phyloP scores from a whole-genome alignment of 2,329 filamentous ascomycete genomes.

The Magnaporthales sp. region DNA sequence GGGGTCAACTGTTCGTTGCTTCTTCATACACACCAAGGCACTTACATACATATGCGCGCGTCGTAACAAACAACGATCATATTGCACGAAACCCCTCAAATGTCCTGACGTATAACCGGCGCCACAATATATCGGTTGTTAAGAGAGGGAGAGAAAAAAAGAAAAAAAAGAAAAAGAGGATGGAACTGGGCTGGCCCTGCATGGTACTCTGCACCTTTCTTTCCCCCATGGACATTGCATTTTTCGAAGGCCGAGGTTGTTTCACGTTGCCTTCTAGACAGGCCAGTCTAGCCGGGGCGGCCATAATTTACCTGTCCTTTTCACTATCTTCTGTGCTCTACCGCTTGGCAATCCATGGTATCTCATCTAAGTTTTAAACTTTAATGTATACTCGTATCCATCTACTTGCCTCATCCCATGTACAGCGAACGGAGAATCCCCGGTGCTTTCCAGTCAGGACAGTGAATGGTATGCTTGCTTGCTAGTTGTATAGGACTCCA shows the following conservation, averaged over 20 bases:
- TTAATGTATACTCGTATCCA: neutral
- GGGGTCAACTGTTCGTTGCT: neutral
- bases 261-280: neutral
- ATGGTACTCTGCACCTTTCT: neutral
- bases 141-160: neutral
- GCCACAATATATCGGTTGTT: neutral
- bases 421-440: neutral
- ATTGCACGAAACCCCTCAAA: neutral
- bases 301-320: neutral
- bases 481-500: neutral
- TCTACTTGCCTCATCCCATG: neutral
- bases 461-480: neutral
- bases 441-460: neutral
- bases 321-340: neutral
- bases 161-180: neutral
- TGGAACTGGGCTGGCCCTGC: neutral
- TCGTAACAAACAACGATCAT: neutral
- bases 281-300: neutral
- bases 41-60: neutral
- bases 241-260: neutral
- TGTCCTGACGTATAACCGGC: neutral
- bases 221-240: neutral
- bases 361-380: neutral
- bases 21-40: neutral
- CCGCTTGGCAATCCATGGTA: neutral